Evolutionary conservation across 75 land plant species (phyloP), one percentile per base, ranked within the genome.

Genomic region (Ceratopteris richardii): DNA sequence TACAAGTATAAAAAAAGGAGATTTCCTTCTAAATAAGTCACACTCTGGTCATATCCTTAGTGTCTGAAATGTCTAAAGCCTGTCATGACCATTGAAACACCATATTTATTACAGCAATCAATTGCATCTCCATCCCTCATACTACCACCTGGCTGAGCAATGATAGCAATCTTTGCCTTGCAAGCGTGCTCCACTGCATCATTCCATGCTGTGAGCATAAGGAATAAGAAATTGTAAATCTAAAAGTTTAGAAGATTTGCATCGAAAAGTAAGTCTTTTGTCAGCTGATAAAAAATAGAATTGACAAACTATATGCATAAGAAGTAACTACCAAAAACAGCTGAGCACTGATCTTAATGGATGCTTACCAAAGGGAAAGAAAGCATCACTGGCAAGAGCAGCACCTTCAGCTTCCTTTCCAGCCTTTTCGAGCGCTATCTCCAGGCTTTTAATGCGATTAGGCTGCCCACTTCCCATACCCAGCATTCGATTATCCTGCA

Each of bases 401-500:
- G 99, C 88, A 62, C 88, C 97, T 48, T 84, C 82, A 10, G 77
- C 99, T 52, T 81, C 92, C 22, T 82, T 78, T 51, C 99, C 98
- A 29, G 99, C 96, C 72, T 95, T 95, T 57, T 68, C 77, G 20
- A 95, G 37, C 0, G 99, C 99, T 62, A 95, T 86, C 57, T 90
- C 75, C 63, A 95, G 68, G 61, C 88, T 83, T 79, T 95, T 89
- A 24, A 79, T 57, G 21, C 97, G 82, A 65, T 95, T 95, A 16
- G 92, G 99, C 60, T 95, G 99, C 29, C 91, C 96, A 64, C 99
- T 90, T 43, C 99, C 99, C 99, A 93, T 93, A 19, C 99, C 99
- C 51, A 95, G 61, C 96, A 95, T 90, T 24, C 88, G 66, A 44
- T 95, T 86, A 70, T 90, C 73, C 99, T 90, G 77, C 31, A 50